A percentile compares a stretch with the other conserved stretches of the same genome.
Conservation (phyloP, 352 stramenopile genomes). For the Globisporangium spinosum region DNA sequence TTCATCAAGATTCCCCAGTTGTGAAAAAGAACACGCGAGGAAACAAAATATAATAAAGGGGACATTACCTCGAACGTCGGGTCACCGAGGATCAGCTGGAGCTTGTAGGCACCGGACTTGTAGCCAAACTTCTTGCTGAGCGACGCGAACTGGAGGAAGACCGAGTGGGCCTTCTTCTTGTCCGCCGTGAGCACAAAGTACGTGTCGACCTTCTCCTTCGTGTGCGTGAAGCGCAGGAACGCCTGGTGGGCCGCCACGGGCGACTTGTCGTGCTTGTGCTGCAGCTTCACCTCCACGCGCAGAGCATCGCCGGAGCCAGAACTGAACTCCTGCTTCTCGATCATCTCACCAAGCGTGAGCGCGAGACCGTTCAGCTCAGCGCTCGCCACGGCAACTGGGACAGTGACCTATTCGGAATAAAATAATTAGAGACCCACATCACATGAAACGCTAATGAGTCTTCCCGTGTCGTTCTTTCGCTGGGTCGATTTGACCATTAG, state of each 20-base stretch:
- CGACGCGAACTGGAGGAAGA: slow-evolving; percentile 47
- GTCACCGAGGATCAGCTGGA: slow-evolving; percentile 76
- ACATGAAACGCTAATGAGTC: not conserved
- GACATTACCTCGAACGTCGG: slow-evolving; percentile 53
- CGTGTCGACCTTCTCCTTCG: slow-evolving; percentile 46
- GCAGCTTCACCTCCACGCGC: slow-evolving; percentile 52
- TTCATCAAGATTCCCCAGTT: not conserved
- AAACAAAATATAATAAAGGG: not conserved
- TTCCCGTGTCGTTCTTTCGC: not conserved
- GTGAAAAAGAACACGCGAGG: not conserved
- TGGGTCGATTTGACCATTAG: slow-evolving; percentile 5
- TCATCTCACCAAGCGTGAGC: slow-evolving; percentile 50
- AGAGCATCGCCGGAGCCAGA: slow-evolving; percentile 57
- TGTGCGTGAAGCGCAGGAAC: slow-evolving; percentile 72
- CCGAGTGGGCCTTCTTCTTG: slow-evolving; percentile 31
- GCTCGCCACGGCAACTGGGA: slow-evolving; percentile 51
- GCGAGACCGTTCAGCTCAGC: slow-evolving; percentile 51
- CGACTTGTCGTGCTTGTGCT: slow-evolving; percentile 52
- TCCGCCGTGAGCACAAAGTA: slow-evolving; percentile 73
- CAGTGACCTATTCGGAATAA: slow-evolving; percentile 36
- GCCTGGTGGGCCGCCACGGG: slow-evolving; percentile 66
- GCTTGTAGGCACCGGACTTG: slow-evolving; percentile 59
- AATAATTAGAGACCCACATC: not conserved
- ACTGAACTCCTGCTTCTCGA: slow-evolving; percentile 49
- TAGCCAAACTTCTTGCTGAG: slow-evolving; percentile 83